Conservation (phyloP, 441 rosid genomes). For the Pelargonium fulgidum region DNA sequence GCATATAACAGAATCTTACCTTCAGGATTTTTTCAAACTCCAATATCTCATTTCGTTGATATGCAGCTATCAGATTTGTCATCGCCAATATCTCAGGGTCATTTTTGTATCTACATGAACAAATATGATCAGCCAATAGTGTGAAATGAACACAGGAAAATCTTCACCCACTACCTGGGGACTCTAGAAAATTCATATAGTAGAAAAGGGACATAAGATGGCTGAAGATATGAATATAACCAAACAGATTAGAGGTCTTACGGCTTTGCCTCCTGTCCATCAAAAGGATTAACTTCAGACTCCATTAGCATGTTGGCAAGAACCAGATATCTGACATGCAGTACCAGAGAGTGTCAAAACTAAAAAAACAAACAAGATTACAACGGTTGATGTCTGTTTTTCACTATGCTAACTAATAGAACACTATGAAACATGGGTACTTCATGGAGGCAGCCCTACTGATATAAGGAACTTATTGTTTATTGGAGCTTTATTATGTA, state of each 20-base stretch:
- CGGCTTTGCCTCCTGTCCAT: conserved; percentile 99
- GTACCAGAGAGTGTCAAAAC: neutral
- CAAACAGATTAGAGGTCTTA: conserved; percentile 36
- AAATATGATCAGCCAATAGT: conserved; percentile 2
- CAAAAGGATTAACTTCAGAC: conserved; percentile 98
- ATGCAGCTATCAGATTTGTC: conserved; percentile 96
- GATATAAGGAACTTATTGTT: too few relatives aligned
- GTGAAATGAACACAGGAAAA: neutral
- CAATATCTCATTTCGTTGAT: conserved; percentile 89
- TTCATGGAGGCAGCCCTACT: too few relatives aligned
- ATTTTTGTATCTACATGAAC: conserved; percentile 68
- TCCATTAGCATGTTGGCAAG: conserved; percentile 99
- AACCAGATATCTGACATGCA: conserved; percentile 67
- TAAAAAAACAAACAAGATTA: too few relatives aligned
- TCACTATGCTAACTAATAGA: neutral
- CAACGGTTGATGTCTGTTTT: neutral
- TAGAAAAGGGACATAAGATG: neutral
- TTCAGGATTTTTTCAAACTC: conserved; percentile 97
- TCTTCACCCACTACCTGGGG: too few relatives aligned
- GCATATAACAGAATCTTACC: conserved; percentile 35
- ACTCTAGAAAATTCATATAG: neutral
- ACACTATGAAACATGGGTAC: neutral
- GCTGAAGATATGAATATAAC: neutral
- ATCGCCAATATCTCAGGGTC: conserved; percentile 98
- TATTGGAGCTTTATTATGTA: too few relatives aligned